Base-by-base conservation (phyloP, 2,329 filamentous ascomycete species). In the Fusarium sp. region DNA sequence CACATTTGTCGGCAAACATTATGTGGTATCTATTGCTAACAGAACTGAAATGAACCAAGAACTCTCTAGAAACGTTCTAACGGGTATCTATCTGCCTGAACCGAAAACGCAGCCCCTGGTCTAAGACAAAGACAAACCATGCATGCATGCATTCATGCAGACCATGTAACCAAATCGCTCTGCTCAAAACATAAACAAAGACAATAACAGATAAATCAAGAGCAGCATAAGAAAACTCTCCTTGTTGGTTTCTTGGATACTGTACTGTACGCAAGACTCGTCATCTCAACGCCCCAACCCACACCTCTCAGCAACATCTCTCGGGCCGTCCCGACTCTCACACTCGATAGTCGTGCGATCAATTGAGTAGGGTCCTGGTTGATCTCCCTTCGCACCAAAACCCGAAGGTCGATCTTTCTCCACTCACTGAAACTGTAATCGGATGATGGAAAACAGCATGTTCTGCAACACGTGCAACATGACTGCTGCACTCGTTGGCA, bases 391-490 rank as follows among this genome's bases (percentile, higher is more conserved):
- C 43, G 28, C 17, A 46, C 47, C 28, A 21, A 46, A 32, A 47
- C 36, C 32, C 39, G 30, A 48, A 44, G 40, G 47, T 34, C 42
- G 45, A 44, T 56, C 49, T 42, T 47, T 36, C 65, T 65, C 54
- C 65, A 69, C 65, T 71, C 60, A 74, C 39, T 77, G 81, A 69
- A 91, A 91, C 66, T 86, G 84, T 72, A 91, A 77, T 65, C 88
- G 83, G 34, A 90, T 86, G 71, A 91, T 91, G 44, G 87, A 88
- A 78, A 91, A 91, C 56, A 91, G 77, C 89, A 91, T 91, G 75
- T 91, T 91, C 78, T 91, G 89, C 77, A 91, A 74, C 49, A 91
- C 89, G 71, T 91, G 89, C 74, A 91, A 79, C 80, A 87, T 88
- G 21, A 90, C 88, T 21, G 86, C 87, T 20, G 89, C 86, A 54